Evolutionary conservation across 2,329 filamentous ascomycete genomes (phyloP), one percentile per base, ranked within the genome.

Genomic region (Colletotrichum higginsianum): DNA sequence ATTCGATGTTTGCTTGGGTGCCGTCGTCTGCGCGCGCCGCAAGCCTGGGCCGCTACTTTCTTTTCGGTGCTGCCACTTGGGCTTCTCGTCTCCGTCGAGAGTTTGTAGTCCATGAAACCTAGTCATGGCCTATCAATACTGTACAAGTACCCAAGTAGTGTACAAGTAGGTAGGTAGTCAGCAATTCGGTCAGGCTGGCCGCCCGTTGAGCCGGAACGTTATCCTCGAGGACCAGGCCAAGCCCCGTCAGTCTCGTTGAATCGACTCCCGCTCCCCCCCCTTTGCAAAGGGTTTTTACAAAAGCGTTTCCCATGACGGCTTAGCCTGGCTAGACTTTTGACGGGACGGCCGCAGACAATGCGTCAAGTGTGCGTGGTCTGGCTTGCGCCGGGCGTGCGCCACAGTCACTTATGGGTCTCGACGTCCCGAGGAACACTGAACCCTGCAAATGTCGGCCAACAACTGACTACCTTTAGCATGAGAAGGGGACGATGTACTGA

Each of bases 141-240:
- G 21, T 61, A 12, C 47, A 23, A 23, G 61, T 23, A 61, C 30
- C 30, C 30, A 30, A 7, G 30, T 30, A 26, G 26, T 26, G 26
- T 26, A 26, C 30, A 30, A 4, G 30, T 30, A 30, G 30, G 30
- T 30, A 30, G 30, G 30, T 30, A 30, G 30, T 30, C 30, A 35
- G 30, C 30, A 9, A 35, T 35, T 35, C 8, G 18, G 18, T 18
- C 2, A 18, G 26, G 35, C 52, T 21, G 56, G 56, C 64, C 21
- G 30, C 63, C 68, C 64, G 64, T 62, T 62, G 46, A 62, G 46
- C 58, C 65, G 65, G 68, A 61, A 68, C 65, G 50, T 68, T 21
- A 56, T 35, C 30, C 30, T 9, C 30, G 30, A 35, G 30, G 8
- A 35, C 30, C 8, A 35, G 2, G 9, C 8, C 30, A 35, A 35